Evolutionary conservation across 164 flowering plant species (phyloP).

Genomic region (Taxillus chinensis): DNA sequence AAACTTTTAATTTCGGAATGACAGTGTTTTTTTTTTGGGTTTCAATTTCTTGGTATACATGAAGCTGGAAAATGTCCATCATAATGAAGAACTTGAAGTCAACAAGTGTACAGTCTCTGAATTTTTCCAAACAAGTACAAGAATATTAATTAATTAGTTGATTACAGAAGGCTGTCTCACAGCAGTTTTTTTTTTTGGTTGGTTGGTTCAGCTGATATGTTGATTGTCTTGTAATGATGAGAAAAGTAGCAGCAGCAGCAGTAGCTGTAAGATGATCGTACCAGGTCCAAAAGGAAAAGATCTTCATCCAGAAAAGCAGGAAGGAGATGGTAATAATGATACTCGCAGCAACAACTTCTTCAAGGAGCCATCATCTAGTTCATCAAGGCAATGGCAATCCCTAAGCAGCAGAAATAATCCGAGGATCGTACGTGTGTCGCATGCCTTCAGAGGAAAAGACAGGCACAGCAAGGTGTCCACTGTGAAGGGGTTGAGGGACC

Average conservation of each 20-base stretch:
- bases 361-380: constrained; percentile 11
- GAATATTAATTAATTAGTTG: background rate
- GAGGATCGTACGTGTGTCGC: constrained; percentile 37
- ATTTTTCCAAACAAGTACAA: no score
- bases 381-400: constrained; percentile 29
- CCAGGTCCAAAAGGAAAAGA: constrained; percentile 15
- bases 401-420: constrained; percentile 24
- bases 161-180: background rate
- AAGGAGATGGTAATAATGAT: background rate
- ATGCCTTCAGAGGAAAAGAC: constrained; percentile 38
- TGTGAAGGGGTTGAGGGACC: background rate
- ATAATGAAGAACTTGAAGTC: no score
- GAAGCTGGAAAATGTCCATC: no score
- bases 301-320: constrained; percentile 15
- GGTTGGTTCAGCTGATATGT: background rate
- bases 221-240: constrained; percentile 5
- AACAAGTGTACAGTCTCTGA: no score
- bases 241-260: background rate
- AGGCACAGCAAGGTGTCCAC: constrained; percentile 5
- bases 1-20: no score
- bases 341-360: constrained; percentile 2
- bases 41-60: no score
- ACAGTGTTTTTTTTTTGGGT: no score
- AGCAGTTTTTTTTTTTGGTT: background rate
- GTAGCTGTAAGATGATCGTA: constrained; percentile 15